Base-by-base conservation (phyloP, 768 basidiomycete genomes). In the Lepiota brunneoincarnata region DNA sequence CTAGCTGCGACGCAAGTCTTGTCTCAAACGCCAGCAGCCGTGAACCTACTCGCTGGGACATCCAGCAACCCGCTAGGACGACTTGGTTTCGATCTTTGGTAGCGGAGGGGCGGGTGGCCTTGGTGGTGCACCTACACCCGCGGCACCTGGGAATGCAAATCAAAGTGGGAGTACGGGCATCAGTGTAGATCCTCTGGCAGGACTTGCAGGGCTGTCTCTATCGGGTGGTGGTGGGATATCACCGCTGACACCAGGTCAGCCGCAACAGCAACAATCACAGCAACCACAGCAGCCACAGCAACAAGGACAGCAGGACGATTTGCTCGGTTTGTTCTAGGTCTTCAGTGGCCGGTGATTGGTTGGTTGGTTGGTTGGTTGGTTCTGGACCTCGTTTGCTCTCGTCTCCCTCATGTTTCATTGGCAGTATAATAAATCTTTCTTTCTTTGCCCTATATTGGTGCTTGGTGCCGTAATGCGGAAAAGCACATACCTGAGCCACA, bases 31-130 rank as follows among this genome's bases (percentile, higher is more conserved):
- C 82, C 91, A 3, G 87, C 87, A 17, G 86, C 86, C 4, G 84
- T 84, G 15, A 91, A 79, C 58, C 76, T 91, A 24, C 76, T 93
- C 14, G 78, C 86, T 2, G 89, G 89, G 4, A 87, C 89, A 21
- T 93, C 92, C 12, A 80, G 80, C 56, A 97, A 97, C 66, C 94
- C 94, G 1, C 75, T 96, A n/a, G 40, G 93, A 96, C 68, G 93
- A 97, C 67, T 79, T 97, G 10, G 93, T 95, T 20, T 94, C 93
- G 6, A 91, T 97, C 60, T 97, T 97, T 66, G 92, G 91, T 14
- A 7, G 38, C 45, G 36, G 58, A 51, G 47, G 47, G 51, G 59
- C 51, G 2, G 48, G 39, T 31, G 55, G 38, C 11, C 46, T 49
- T 37, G 54, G 58, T 43, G 60, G 42, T 7, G 46, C 51, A 18